These are phyloP conservation scores for Aspergillus aculeatinus DNA, from an alignment of 2,329 filamentous ascomycete genomes.

Conservation along the genomic window DNA sequence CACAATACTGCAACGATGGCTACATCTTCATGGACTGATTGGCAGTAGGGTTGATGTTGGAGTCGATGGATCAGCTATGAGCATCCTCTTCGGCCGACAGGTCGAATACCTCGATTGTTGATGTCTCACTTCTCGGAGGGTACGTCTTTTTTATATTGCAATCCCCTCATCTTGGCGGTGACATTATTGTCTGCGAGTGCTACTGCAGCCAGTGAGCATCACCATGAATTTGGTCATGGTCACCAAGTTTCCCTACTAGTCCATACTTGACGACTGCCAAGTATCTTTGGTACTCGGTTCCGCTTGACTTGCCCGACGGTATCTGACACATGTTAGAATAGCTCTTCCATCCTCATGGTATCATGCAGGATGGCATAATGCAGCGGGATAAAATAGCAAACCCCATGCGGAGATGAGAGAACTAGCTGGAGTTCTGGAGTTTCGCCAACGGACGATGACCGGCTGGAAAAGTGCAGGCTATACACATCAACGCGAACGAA, in stretches of 20 bases:
- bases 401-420: neutral
- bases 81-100: neutral
- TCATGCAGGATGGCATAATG: neutral
- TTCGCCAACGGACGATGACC: neutral
- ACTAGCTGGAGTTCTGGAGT: neutral
- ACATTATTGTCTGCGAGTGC: neutral
- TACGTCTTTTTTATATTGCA: neutral
- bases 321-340: no score
- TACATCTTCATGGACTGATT: neutral
- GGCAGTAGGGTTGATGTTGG: neutral
- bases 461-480: neutral
- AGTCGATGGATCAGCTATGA: neutral
- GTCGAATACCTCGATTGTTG: neutral
- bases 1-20: neutral
- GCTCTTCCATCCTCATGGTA: neutral
- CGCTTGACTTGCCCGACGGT: no score
- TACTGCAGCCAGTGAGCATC: neutral
- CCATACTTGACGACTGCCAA: neutral
- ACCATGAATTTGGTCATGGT: neutral
- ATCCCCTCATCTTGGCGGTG: neutral
- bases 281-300: no score
- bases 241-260: neutral
- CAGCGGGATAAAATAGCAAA: neutral
- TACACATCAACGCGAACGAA: neutral
- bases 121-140: neutral